phyloP scores from a whole-genome alignment of 2,329 filamentous ascomycete genomes.

The Iodosphaeria phyllophila region DNA sequence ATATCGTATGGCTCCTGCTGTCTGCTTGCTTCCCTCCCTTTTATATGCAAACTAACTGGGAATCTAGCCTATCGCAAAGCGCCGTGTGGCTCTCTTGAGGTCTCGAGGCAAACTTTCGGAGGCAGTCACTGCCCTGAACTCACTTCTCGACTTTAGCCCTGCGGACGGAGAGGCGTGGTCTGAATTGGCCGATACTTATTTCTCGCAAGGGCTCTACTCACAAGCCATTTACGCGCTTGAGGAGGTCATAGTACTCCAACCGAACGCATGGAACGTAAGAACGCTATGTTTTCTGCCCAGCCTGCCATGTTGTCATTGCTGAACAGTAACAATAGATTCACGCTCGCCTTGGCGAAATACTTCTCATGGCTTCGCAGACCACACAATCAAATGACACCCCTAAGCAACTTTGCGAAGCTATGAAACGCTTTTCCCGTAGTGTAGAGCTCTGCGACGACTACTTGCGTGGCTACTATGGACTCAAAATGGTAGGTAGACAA shows the following conservation, averaged over 20 bases:
- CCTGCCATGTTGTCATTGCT: slow-evolving; percentile 8
- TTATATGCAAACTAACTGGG: too few relatives aligned
- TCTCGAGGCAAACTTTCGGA: slow-evolving; percentile 53
- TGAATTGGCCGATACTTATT: slow-evolving; percentile 76
- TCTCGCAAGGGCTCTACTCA: slow-evolving; percentile 55
- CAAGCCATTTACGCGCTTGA: slow-evolving; percentile 82
- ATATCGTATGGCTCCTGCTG: slow-evolving; percentile 42
- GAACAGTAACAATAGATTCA: slow-evolving; percentile 44
- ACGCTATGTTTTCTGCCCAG: slow-evolving; percentile 4
- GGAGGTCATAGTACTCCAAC: slow-evolving; percentile 70
- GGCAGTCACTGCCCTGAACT: slow-evolving; percentile 54
- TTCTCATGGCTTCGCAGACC: slow-evolving; percentile 47
- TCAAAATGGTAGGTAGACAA: slow-evolving; percentile 47
- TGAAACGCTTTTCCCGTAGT: slow-evolving; percentile 76
- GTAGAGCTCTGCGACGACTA: slow-evolving; percentile 91
- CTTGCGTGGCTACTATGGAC: slow-evolving; percentile 76
- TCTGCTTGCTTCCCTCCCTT: slow-evolving; percentile 1
- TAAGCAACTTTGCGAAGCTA: slow-evolving; percentile 47
- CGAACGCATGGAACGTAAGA: slow-evolving; percentile 88
- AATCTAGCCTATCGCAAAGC: slow-evolving; percentile 63
- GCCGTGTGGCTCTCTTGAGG: slow-evolving; percentile 61
- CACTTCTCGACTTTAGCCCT: slow-evolving; percentile 64
- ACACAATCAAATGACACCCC: slow-evolving; percentile 20
- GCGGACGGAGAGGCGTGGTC: slow-evolving; percentile 90
- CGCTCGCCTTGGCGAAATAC: slow-evolving; percentile 67